These are phyloP conservation scores for Penicillium flavigenum DNA, from an alignment of 495 filamentous ascomycete species.

Conservation along the genomic window DNA sequence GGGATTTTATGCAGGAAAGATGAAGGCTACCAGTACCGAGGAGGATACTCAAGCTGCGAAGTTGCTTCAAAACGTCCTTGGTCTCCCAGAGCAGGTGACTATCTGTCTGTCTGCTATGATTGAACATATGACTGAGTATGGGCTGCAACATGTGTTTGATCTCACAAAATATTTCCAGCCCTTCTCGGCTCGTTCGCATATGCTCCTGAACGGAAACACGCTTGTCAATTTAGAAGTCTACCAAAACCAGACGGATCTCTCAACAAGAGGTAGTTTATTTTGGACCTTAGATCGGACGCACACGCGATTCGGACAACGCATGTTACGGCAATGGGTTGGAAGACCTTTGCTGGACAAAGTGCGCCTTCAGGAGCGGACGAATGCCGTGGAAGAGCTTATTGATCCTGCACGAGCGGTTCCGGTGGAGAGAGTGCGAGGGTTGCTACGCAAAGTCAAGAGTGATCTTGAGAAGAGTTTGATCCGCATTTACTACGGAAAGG, in stretches of 20 bases:
- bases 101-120: conserved; percentile 98
- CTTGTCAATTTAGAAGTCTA: conserved; percentile 94
- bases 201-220: conserved; percentile 96
- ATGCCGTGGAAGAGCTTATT: conserved; percentile 87
- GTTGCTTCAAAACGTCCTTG: conserved; percentile 82
- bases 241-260: conserved; percentile 87
- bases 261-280: conserved; percentile 83
- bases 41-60: conserved; percentile 52
- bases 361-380: conserved; percentile 76
- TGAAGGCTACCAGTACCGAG: conserved; percentile 57
- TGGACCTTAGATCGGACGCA: conserved; percentile 94
- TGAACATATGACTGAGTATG: conserved; percentile 87
- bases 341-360: conserved; percentile 79
- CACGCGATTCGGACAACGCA: conserved; percentile 83
- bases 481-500: conserved; percentile 92
- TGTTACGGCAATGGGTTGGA: conserved; percentile 94
- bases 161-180: conserved; percentile 97
- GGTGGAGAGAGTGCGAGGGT: conserved; percentile 67
- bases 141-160: conserved; percentile 93
- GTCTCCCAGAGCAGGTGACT: conserved; percentile 79
- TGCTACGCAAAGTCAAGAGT: conserved; percentile 69
- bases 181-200: conserved; percentile 90
- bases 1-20: conserved; percentile 88
- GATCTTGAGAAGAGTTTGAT: conserved; percentile 93
- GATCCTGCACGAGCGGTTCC: conserved; percentile 59